Percentiles rank a stretch among this genome's conserved stretches.
These are phyloP conservation scores for Durio zibethinus DNA, from an alignment of 345 rosid species.

Conservation along the genomic window DNA sequence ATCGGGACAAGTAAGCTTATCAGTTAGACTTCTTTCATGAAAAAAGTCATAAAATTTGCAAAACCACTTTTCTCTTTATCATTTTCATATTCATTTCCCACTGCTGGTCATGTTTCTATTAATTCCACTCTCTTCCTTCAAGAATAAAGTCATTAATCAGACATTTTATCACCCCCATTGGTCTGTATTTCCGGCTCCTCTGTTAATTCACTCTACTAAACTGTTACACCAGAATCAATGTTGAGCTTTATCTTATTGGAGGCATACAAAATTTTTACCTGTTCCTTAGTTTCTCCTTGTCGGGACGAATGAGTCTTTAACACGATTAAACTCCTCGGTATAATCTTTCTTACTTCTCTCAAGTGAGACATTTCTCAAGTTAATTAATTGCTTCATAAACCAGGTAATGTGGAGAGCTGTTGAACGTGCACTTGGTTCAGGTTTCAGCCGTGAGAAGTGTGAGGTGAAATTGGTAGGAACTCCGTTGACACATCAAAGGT, in stretches of 20 bases:
- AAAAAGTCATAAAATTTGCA: too few relatives aligned
- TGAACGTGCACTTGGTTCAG: constrained; percentile 73
- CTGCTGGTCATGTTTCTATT: too few relatives aligned
- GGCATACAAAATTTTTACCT: neutral
- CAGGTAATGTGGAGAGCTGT: constrained; percentile 93
- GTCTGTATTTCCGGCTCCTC: neutral
- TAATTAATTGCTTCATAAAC: neutral
- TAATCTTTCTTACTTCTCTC: neutral
- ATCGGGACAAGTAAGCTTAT: too few relatives aligned
- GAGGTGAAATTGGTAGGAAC: constrained; percentile 85
- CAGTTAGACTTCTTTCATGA: too few relatives aligned
- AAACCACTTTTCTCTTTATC: too few relatives aligned
- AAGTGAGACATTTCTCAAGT: neutral
- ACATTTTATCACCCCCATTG: neutral
- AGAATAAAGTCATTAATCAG: neutral
- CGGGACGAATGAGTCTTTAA: neutral
- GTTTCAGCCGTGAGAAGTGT: constrained; percentile 72
- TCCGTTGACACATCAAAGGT: constrained; percentile 77
- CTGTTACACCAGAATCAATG: neutral
- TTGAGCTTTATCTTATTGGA: neutral
- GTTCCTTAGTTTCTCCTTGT: neutral
- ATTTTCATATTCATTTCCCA: too few relatives aligned
- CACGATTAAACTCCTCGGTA: neutral
- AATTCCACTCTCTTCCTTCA: too few relatives aligned
- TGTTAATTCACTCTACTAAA: neutral